A percentile compares a stretch with the other conserved stretches of the same genome.
Conservation (phyloP, 345 rosid species). For the Citrus hindsii region DNA sequence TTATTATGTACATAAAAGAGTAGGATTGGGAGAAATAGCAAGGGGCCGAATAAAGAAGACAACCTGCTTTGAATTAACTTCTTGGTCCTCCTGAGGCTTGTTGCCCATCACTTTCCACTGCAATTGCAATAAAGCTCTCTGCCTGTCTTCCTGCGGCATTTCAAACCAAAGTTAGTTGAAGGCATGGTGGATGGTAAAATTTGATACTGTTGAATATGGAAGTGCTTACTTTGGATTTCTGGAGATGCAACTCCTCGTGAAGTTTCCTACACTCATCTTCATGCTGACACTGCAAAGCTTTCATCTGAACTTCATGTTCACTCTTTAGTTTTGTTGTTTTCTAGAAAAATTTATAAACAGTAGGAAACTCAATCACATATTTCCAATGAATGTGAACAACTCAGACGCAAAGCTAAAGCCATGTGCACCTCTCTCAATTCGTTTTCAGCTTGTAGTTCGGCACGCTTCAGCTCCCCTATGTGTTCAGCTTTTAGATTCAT, state of each 20-base stretch:
- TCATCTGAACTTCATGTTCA: conserved; percentile 75
- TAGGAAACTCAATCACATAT: conserved; percentile 10
- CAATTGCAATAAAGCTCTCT: conserved; percentile 77
- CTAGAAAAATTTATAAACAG: conserved; percentile 26
- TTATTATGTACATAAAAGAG: neutral
- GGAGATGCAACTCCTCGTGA: conserved; percentile 69
- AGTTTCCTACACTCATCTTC: conserved; percentile 75
- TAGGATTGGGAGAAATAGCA: neutral
- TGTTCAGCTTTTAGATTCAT: conserved; percentile 53
- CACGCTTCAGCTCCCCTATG: conserved; percentile 58
- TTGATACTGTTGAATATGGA: conserved; percentile 11
- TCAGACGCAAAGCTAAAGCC: neutral
- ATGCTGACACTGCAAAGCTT: conserved; percentile 57
- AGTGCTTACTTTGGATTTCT: conserved; percentile 56
- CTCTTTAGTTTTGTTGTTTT: conserved; percentile 50
- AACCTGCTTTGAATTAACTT: conserved; percentile 71
- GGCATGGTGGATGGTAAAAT: conserved; percentile 2
- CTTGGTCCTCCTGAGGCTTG: conserved; percentile 74
- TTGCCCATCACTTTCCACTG: conserved; percentile 94
- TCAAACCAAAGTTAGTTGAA: neutral
- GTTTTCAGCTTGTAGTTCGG: conserved; percentile 65
- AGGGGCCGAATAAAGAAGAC: conserved; percentile 7
- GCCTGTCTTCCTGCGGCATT: conserved; percentile 69
- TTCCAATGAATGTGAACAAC: neutral
- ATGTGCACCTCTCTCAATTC: conserved; percentile 60